Conservation (phyloP, 2,329 filamentous ascomycete species). For the Helotiales sp. region DNA sequence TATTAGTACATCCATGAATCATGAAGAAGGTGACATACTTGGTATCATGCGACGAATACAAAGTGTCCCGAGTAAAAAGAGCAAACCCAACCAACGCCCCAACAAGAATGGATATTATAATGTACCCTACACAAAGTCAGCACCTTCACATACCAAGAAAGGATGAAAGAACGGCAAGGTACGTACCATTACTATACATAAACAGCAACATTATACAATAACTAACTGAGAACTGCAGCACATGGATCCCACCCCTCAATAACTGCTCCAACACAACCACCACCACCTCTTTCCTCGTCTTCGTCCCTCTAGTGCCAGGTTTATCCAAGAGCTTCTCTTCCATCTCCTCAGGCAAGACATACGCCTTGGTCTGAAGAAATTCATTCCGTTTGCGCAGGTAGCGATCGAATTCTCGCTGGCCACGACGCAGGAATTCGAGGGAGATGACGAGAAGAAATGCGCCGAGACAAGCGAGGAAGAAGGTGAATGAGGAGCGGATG, state of each 20-base stretch:
- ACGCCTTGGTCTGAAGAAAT: conserved; percentile 7
- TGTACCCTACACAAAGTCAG: conserved; percentile 26
- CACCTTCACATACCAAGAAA: background rate
- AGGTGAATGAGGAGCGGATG: conserved; percentile 29
- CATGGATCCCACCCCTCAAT: conserved; percentile 28
- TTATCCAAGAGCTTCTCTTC: conserved; percentile 31
- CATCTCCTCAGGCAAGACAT: conserved; percentile 16
- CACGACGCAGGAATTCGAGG: conserved; percentile 32
- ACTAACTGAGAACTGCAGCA: conserved; percentile 30
- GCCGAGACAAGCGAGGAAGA: conserved; percentile 33
- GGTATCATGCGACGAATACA: conserved; percentile 1
- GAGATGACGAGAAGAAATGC: conserved; percentile 34
- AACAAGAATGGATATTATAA: conserved; percentile 34
- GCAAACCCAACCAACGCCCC: conserved; percentile 34
- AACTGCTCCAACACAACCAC: conserved; percentile 27
- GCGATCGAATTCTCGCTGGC: conserved; percentile 31
- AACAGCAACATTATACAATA: conserved; percentile 30
- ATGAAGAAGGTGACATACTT: conserved; percentile 7
- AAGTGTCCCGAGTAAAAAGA: conserved; percentile 35
- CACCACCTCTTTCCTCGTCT: background rate
- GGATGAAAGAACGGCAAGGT: background rate
- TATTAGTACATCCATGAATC: background rate
- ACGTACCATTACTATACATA: conserved; percentile 37
- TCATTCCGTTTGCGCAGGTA: conserved; percentile 22
- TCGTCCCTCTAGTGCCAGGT: background rate